Evolutionary conservation across 164 flowering plant species (phyloP), one percentile per base, ranked within the genome.

Genomic region (Houttuynia cordata): DNA sequence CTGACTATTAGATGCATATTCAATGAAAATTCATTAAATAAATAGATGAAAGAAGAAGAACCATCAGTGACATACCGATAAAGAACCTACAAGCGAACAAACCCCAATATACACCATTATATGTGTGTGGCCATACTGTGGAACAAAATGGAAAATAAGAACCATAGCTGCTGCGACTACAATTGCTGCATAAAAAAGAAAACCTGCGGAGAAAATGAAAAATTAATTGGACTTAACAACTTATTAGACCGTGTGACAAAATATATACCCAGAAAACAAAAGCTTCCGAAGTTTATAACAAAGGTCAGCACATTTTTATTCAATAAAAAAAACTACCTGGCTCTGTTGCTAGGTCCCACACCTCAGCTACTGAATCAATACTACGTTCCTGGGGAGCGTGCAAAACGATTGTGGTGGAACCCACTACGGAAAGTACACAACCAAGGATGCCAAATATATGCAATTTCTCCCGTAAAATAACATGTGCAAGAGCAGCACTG

Each of bases 341-440:
- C 75, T 90, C 97, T 22, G 91, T 87, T 34, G 92, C 95, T 70
- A 90, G 92, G 64, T 85, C 82, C 97, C 97, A 90, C 20, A 90
- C 95, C 84, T 87, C 91, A 53, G 24, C 73, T 56, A 90, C 97
- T 52, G 97, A 90, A 59, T 81, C 83, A 67, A 90, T 90, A 50
- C 68, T 80, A 37, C 82, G 87, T 62, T 90, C 97, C 73, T 75
- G 95, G 72, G 97, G 97, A 62, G 97, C 97, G 77, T 90, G 97
- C 51, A 87, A 68, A 51, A 90, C 97, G 61, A 90, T 90, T 62
- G 97, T 82, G 56, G 86, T 90, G 53, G 97, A 90, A 22, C 97
- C 95, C 69, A 87, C 97, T 62, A 90, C 95, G 70, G 95, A 90
- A 4, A 90, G 70, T 63, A 71, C 79, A 74, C 97, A 90, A 63